Percentiles rank a stretch among this genome's conserved stretches.
These are phyloP conservation scores for Alloteropsis semialata DNA, from an alignment of 176 grass and related monocot species.

Conservation along the genomic window DNA sequence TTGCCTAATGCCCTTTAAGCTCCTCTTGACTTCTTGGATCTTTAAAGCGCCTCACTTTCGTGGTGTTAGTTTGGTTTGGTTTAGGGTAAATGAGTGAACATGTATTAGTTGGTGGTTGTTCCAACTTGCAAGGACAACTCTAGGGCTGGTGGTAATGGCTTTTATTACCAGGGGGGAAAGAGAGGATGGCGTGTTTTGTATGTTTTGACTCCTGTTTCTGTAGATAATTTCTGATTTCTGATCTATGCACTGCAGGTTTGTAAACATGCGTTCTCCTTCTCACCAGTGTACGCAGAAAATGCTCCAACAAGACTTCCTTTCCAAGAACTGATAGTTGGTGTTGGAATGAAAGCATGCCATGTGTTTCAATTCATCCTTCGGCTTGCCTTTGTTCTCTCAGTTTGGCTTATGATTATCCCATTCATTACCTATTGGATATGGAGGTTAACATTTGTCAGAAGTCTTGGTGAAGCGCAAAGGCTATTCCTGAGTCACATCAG, in stretches of 20 bases:
- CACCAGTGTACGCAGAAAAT: constrained; percentile 81
- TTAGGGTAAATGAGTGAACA: neutral
- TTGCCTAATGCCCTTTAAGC: neutral
- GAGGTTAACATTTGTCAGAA: constrained; percentile 88
- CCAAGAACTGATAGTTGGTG: constrained; percentile 94
- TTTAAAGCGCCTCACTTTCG: neutral
- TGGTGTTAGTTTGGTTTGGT: neutral
- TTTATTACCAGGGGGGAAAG: neutral
- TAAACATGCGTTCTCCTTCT: constrained; percentile 98
- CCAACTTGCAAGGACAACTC: neutral
- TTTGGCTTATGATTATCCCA: constrained; percentile 99
- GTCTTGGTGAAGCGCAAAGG: constrained; percentile 86
- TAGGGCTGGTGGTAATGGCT: neutral
- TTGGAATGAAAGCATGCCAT: constrained; percentile 91
- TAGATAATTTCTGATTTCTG: constrained; percentile 2
- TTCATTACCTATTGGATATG: constrained; percentile 99
- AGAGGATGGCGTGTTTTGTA: neutral
- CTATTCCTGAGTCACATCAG: constrained; percentile 91
- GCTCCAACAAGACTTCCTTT: constrained; percentile 89
- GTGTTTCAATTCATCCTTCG: constrained; percentile 90
- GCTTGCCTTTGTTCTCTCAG: constrained; percentile 93
- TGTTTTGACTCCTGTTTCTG: neutral
- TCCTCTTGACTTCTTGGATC: neutral
- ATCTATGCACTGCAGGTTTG: constrained; percentile 70
- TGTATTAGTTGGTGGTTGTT: neutral